phyloP scores from a whole-genome alignment of 805 yeast genomes.

The Barnettozyma wickerhamii region DNA sequence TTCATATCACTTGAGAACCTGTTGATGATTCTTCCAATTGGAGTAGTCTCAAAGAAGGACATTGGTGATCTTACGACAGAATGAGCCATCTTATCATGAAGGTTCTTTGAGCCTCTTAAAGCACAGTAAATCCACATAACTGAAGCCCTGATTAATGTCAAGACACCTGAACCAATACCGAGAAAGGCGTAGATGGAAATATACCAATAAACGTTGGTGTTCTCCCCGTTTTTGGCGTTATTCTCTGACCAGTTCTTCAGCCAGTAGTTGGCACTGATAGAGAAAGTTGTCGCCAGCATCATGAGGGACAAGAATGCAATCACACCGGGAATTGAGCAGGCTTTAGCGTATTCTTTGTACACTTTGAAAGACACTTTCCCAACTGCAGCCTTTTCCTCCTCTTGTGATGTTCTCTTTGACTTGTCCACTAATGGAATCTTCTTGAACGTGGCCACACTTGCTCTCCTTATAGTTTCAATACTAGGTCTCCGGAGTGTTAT shows the following conservation, averaged over 20 bases:
- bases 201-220: slow-evolving; percentile 39
- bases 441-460: slow-evolving; percentile 59
- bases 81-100: slow-evolving; percentile 55
- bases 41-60: slow-evolving; percentile 67
- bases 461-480: slow-evolving; percentile 39
- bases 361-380: slow-evolving; percentile 56
- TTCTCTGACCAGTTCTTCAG: slow-evolving; percentile 66
- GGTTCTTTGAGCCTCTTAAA: slow-evolving; percentile 47
- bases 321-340: slow-evolving; percentile 52
- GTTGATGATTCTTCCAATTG: slow-evolving; percentile 61
- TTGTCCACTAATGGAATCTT: slow-evolving; percentile 32
- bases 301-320: slow-evolving; percentile 33
- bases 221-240: slow-evolving; percentile 37
- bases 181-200: slow-evolving; percentile 51
- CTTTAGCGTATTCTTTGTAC: slow-evolving; percentile 50
- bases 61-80: slow-evolving; percentile 56
- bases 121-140: slow-evolving; percentile 50
- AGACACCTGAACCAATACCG: slow-evolving; percentile 48
- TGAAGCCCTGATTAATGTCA: slow-evolving; percentile 42
- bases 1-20: slow-evolving; percentile 61
- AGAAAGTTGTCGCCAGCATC: slow-evolving; percentile 33
- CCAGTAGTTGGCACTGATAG: slow-evolving; percentile 52
- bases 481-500: slow-evolving; percentile 10
- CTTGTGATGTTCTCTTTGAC: slow-evolving; percentile 38
- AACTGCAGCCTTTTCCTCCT: slow-evolving; percentile 47